phyloP scores from a whole-genome alignment of 164 flowering plant species.

The Saururus chinensis region DNA sequence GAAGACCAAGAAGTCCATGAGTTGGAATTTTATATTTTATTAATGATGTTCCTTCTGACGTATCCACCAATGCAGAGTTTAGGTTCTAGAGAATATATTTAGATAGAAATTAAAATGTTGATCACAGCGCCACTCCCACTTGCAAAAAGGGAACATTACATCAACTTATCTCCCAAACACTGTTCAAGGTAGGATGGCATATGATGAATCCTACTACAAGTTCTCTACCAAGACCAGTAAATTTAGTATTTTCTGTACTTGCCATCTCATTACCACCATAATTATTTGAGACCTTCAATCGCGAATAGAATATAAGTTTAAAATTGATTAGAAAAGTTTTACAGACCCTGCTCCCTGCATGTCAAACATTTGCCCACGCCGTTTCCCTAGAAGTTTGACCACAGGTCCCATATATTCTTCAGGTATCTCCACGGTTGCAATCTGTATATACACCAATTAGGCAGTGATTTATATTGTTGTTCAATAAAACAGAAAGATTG shows the following conservation, averaged over 20 bases:
- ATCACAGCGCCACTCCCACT: background rate
- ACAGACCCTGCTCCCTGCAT: constrained; percentile 89
- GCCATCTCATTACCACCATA: no score
- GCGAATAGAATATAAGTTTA: background rate
- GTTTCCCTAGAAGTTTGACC: constrained; percentile 90
- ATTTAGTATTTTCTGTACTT: no score
- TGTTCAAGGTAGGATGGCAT: no score
- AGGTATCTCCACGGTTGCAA: constrained; percentile 91
- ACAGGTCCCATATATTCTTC: constrained; percentile 91
- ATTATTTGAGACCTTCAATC: no score
- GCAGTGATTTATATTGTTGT: no score
- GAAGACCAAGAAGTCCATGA: constrained; percentile 89
- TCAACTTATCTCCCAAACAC: no score
- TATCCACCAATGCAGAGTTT: constrained; percentile 10
- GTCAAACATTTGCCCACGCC: constrained; percentile 94
- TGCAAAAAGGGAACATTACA: no score
- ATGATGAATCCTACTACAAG: no score
- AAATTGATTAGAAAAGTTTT: constrained; percentile 1
- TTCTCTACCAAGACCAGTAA: no score
- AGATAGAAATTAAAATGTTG: background rate
- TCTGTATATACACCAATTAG: constrained; percentile 30
- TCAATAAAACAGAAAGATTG: no score
- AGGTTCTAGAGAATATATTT: background rate
- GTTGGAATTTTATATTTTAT: constrained; percentile 90
- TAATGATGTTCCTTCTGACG: constrained; percentile 73